phyloP scores from a whole-genome alignment of 768 basidiomycete species.

The Mycena latifolia region DNA sequence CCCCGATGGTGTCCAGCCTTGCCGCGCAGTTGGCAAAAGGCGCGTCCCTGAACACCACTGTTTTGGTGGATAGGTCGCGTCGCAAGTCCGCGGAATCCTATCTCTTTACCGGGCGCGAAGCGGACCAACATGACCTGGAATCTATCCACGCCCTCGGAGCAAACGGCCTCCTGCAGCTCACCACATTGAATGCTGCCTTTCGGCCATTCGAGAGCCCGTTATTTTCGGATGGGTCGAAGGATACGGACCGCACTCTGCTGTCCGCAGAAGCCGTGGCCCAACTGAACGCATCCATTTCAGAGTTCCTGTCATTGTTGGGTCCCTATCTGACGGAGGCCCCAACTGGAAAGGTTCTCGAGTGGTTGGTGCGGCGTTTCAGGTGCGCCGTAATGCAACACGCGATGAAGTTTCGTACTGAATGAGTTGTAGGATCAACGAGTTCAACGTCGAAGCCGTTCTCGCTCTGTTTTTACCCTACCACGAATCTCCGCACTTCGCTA shows the following conservation, averaged over 20 bases:
- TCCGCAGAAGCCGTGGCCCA: slow-evolving; percentile 69
- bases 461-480: slow-evolving; percentile 94
- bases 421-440: slow-evolving; percentile 84
- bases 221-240: slow-evolving; percentile 85
- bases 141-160: slow-evolving; percentile 84
- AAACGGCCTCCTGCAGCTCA: slow-evolving; percentile 83
- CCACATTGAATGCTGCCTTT: slow-evolving; percentile 69
- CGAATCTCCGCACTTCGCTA: slow-evolving; percentile 93
- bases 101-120: slow-evolving; percentile 86
- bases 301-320: slow-evolving; percentile 78
- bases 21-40: slow-evolving; percentile 84
- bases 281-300: slow-evolving; percentile 71
- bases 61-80: slow-evolving; percentile 75
- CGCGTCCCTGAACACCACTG: slow-evolving; percentile 81
- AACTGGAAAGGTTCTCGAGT: slow-evolving; percentile 89
- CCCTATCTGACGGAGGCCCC: slow-evolving; percentile 87
- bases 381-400: slow-evolving; percentile 47
- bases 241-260: slow-evolving; percentile 83
- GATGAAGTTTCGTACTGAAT: slow-evolving; percentile 10
- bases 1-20: slow-evolving; percentile 76
- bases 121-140: slow-evolving; percentile 89
- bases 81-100: slow-evolving; percentile 83
- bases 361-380: slow-evolving; percentile 96
- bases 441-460: slow-evolving; percentile 86
- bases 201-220: slow-evolving; percentile 74